Percentiles rank a stretch among this genome's conserved stretches.
Conservation (phyloP, 1,284 basidiomycete species). For the Rhizoctonia solani region DNA sequence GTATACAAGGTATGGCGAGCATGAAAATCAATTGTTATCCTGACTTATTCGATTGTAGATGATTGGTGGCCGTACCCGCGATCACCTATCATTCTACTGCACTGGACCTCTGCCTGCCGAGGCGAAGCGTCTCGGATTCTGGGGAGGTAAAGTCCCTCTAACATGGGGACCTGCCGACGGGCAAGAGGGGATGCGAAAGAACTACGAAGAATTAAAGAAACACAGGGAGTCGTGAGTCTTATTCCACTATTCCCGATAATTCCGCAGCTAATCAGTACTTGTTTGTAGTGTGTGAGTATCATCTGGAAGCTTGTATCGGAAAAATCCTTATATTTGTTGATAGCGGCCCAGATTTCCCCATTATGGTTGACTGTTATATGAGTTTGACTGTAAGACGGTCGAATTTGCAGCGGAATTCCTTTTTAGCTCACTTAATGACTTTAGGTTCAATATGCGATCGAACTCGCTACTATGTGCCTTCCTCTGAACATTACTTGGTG, state of each 20-base stretch:
- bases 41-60: constrained; percentile 42
- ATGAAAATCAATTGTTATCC: constrained; percentile 49
- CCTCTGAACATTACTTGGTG: constrained; percentile 56
- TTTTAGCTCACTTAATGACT: not conserved
- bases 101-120: constrained; percentile 54
- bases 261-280: not conserved
- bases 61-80: constrained; percentile 56
- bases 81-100: constrained; percentile 55
- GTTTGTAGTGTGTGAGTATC: constrained; percentile 7
- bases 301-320: not conserved
- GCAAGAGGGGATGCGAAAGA: constrained; percentile 51
- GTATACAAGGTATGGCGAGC: constrained; percentile 57
- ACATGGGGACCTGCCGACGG: constrained; percentile 56
- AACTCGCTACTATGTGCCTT: constrained; percentile 51
- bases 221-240: constrained; percentile 49
- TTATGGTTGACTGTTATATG: constrained; percentile 59
- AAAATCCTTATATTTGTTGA: not conserved
- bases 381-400: constrained; percentile 45
- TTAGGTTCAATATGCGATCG: constrained; percentile 52
- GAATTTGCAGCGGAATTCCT: not conserved
- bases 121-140: constrained; percentile 56
- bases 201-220: constrained; percentile 53
- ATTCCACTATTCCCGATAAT: constrained; percentile 8
- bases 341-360: constrained; percentile 49
- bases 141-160: constrained; percentile 55